Evolutionary conservation across 1,139 yeast genomes (phyloP), one percentile per base, ranked within the genome.

Genomic region (Scheffersomyces illinoinensis): DNA sequence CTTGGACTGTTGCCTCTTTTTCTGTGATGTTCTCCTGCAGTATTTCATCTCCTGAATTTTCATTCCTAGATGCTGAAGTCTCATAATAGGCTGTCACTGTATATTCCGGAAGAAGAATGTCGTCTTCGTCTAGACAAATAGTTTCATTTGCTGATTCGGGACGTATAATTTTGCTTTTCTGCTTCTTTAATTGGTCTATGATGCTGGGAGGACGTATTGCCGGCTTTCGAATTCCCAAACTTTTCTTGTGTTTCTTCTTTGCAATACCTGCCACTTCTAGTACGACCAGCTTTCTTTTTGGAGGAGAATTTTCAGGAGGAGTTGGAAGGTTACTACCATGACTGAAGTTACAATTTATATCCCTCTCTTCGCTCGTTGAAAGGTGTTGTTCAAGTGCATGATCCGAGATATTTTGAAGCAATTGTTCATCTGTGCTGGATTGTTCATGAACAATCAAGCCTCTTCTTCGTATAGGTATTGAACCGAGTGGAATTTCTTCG

Each of bases 401-500:
- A 3, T 33, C 43, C 12, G 43, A 12, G 4, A 33, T 33, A 14
- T 33, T 33, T 33, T 33, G 17, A 33, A 33, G 17, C 12, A 20
- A 4, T 2, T 21, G 51, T n/a, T 20, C 26, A 48, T 5, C 24
- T 19, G 26, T 20, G n/a, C 26, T 18, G 10, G 51, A 17, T 20
- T 48, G 26, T n/a, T 10, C 12, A 4, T 10, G 18, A 4, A 2
- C 24, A 17, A 20, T 20, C 14, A 21, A 47, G 48, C 47, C 50
- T 43, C 39, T n/a, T 57, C 50, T 57, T 56, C 24, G 52, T 54
- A 5, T 10, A 48, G 7, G 2, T 20, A 8, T 24, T 14, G 59
- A 57, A 46, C 51, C 55, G 10, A 24, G 21, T 43, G 21, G 43
- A n/a, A 19, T 20, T 6, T 55, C 63, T 47, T 58, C 53, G 23